Conservation (phyloP, 257 asterid species). For the Fraxinus anomala region DNA sequence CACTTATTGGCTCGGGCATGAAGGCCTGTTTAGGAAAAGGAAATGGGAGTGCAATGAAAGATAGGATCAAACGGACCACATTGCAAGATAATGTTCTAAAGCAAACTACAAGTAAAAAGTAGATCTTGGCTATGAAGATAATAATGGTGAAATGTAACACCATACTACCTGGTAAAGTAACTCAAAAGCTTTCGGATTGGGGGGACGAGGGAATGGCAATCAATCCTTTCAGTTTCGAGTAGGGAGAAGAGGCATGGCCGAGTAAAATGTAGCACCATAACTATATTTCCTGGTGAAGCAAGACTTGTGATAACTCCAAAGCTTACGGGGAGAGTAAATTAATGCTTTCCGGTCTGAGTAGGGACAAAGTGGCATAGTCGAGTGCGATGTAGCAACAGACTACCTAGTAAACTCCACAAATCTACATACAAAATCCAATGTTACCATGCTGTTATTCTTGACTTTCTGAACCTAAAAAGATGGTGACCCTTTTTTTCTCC, state of each 20-base stretch:
- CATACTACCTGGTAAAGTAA: not conserved
- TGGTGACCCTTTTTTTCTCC: not conserved
- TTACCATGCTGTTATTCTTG: not conserved
- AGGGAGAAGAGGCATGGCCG: not conserved
- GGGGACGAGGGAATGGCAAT: not conserved
- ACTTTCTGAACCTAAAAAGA: not conserved
- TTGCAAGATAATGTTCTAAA: not conserved
- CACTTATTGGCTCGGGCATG: constrained; percentile 27
- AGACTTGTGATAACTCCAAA: not conserved
- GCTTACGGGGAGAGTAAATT: not conserved
- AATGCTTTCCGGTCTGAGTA: not conserved
- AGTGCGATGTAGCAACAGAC: not conserved
- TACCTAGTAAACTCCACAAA: not conserved
- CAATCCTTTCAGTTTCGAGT: not conserved
- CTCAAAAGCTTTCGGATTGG: not conserved
- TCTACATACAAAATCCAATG: not conserved
- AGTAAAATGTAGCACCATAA: not conserved
- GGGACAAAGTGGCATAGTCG: not conserved
- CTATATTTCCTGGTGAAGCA: not conserved
- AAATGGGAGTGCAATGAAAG: not conserved
- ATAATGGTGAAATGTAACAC: not conserved
- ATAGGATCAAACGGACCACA: constrained; percentile 5
- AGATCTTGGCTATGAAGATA: not conserved
- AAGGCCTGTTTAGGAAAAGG: constrained; percentile 5
- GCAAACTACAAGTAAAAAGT: not conserved